Percentiles rank a stretch among this genome's conserved stretches.
phyloP scores from a whole-genome alignment of 805 yeast genomes.

The Barnettozyma pratensis region DNA sequence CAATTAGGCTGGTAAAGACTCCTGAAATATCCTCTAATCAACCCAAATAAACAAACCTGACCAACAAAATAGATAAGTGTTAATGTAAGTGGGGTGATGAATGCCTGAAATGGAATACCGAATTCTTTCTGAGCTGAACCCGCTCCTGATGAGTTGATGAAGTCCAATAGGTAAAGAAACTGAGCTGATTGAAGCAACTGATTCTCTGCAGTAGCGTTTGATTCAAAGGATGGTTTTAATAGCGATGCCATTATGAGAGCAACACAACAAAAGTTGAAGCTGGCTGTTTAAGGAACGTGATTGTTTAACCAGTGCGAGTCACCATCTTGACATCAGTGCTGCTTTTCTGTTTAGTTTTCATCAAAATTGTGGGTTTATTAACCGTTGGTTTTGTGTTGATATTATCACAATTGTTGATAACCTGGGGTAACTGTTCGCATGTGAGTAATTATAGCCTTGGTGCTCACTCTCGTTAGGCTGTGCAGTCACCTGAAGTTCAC shows the following conservation, averaged over 20 bases:
- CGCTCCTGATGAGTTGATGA: constrained; percentile 48
- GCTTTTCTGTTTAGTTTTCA: not conserved
- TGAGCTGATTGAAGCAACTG: constrained; percentile 15
- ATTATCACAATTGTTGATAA: no score
- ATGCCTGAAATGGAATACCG: constrained; percentile 53
- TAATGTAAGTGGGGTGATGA: constrained; percentile 49
- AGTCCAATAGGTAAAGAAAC: constrained; percentile 26
- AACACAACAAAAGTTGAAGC: not conserved
- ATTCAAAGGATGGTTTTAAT: not conserved
- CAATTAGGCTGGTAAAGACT: constrained; percentile 53
- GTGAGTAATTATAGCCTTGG: no score
- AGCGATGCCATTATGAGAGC: constrained; percentile 1
- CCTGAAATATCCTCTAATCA: constrained; percentile 31
- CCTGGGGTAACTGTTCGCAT: no score
- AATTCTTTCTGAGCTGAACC: constrained; percentile 54
- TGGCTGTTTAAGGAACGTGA: no score
- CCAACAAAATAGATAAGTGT: constrained; percentile 48
- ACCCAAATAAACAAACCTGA: constrained; percentile 42
- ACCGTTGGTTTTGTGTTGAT: not conserved
- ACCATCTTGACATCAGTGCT: not conserved
- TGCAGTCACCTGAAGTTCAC: no score
- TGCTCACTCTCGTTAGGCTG: no score
- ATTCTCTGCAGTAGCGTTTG: not conserved
- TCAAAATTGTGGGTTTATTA: not conserved
- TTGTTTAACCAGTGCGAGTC: no score